Conservation (phyloP, 768 basidiomycete species). For the Gelatoporia subvermispora region DNA sequence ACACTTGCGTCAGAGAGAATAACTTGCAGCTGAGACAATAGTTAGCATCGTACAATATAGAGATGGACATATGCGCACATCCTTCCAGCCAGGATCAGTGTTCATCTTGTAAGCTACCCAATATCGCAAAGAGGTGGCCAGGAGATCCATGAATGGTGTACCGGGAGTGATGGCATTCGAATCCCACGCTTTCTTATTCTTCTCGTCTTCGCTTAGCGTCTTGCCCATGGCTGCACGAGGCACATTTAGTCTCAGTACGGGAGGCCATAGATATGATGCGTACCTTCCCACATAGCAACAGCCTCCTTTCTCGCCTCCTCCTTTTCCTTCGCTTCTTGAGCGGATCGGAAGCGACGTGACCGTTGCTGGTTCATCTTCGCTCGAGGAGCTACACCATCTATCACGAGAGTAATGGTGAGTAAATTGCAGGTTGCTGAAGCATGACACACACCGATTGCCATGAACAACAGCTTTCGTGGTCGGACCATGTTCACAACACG, state of each 20-base stretch:
- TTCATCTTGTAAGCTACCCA: constrained; percentile 97
- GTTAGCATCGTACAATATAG: not conserved
- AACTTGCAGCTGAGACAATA: constrained; percentile 68
- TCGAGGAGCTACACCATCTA: constrained; percentile 95
- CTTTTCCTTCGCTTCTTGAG: constrained; percentile 93
- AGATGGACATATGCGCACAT: constrained; percentile 37
- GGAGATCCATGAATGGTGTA: constrained; percentile 95
- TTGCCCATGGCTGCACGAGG: constrained; percentile 82
- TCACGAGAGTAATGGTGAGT: not conserved
- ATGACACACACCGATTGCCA: constrained; percentile 82
- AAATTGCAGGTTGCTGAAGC: not conserved
- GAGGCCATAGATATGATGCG: not conserved
- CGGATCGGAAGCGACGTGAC: constrained; percentile 89
- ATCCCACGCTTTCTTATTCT: constrained; percentile 88
- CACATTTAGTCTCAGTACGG: not conserved
- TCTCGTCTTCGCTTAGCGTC: constrained; percentile 72
- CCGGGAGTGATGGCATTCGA: constrained; percentile 98
- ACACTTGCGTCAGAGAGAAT: constrained; percentile 96
- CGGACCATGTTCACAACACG: constrained; percentile 96
- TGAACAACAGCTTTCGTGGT: constrained; percentile 91
- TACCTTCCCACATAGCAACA: constrained; percentile 82
- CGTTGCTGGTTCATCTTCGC: constrained; percentile 99
- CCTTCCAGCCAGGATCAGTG: constrained; percentile 92
- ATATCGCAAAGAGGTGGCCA: constrained; percentile 85
- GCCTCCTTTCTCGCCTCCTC: constrained; percentile 83